These are phyloP conservation scores for Stephania japonica DNA, from an alignment of 164 flowering plant species.

Conservation along the genomic window DNA sequence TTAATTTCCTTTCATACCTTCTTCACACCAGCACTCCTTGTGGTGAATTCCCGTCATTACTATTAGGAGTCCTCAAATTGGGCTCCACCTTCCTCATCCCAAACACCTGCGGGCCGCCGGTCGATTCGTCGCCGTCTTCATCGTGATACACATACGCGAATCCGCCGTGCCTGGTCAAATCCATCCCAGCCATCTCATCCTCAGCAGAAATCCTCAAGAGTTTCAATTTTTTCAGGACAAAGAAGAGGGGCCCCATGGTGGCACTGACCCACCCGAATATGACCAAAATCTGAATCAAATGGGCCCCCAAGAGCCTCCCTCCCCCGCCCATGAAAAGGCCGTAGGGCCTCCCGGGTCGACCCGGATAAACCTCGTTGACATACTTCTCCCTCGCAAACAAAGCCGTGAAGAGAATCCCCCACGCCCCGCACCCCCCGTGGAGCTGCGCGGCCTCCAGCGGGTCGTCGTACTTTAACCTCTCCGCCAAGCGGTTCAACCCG, in stretches of 20 bases:
- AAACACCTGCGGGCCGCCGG: slow-evolving; percentile 3
- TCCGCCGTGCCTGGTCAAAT: slow-evolving; percentile 76
- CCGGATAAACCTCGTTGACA: slow-evolving; percentile 51
- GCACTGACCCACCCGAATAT: slow-evolving; percentile 68
- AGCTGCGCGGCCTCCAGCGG: slow-evolving; percentile 77
- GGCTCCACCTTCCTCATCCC: slow-evolving; percentile 17
- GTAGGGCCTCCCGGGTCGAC: slow-evolving; percentile 35
- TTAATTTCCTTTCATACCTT: slow-evolving; percentile 6
- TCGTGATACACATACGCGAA: slow-evolving; percentile 57
- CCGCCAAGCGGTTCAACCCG: slow-evolving; percentile 50
- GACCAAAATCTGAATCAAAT: slow-evolving; percentile 57
- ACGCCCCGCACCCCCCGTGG: slow-evolving; percentile 84
- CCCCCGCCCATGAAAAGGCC: slow-evolving; percentile 87
- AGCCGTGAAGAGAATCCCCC: slow-evolving; percentile 79
- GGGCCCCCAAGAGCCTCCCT: slow-evolving; percentile 55
- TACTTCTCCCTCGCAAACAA: slow-evolving; percentile 50
- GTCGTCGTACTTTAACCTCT: slow-evolving; percentile 51
- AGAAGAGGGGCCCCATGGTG: slow-evolving; percentile 72
- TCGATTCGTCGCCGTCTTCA: slow-evolving; percentile 24
- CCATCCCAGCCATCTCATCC: slow-evolving; percentile 86
- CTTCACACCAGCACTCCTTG: background rate
- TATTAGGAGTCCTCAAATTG: slow-evolving; percentile 1
- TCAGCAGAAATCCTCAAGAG: slow-evolving; percentile 56
- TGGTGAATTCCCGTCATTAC: background rate
- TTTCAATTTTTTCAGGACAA: slow-evolving; percentile 33